These are phyloP conservation scores for Centrapalus pauciflorus DNA, from an alignment of 129 eudicot genomes.

Conservation along the genomic window DNA sequence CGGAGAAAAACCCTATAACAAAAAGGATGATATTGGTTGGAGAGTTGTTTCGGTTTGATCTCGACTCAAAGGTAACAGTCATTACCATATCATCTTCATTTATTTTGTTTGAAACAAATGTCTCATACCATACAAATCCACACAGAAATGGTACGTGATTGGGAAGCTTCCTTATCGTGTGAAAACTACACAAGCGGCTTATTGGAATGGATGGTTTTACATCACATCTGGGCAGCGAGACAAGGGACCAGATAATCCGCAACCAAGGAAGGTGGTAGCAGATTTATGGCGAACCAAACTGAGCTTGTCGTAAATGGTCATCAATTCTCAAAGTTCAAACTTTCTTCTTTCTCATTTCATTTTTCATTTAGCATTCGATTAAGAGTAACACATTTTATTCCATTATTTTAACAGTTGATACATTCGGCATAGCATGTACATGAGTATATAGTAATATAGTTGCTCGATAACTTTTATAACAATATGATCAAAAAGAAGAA, in stretches of 20 bases:
- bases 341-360: neutral
- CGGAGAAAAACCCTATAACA: conserved; percentile 66
- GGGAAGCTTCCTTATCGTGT: conserved; percentile 78
- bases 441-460: neutral
- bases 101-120: neutral
- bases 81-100: neutral
- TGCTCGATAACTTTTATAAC: neutral
- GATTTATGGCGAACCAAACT: conserved; percentile 72
- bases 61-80: conserved; percentile 41
- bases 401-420: neutral
- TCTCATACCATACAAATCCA: neutral
- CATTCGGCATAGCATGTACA: neutral
- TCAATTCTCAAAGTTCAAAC: neutral
- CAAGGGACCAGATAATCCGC: conserved; percentile 72
- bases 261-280: conserved; percentile 57
- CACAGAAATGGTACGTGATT: conserved; percentile 80
- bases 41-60: conserved; percentile 56
- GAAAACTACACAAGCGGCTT: conserved; percentile 77
- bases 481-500: neutral
- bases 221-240: conserved; percentile 92
- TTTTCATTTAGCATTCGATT: neutral
- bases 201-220: conserved; percentile 77
- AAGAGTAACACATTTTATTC: neutral
- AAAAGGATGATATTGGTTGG: conserved; percentile 82
- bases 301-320: conserved; percentile 19